These are phyloP conservation scores for Colletotrichum eleusines DNA, from an alignment of 2,329 filamentous ascomycete species.

Conservation along the genomic window DNA sequence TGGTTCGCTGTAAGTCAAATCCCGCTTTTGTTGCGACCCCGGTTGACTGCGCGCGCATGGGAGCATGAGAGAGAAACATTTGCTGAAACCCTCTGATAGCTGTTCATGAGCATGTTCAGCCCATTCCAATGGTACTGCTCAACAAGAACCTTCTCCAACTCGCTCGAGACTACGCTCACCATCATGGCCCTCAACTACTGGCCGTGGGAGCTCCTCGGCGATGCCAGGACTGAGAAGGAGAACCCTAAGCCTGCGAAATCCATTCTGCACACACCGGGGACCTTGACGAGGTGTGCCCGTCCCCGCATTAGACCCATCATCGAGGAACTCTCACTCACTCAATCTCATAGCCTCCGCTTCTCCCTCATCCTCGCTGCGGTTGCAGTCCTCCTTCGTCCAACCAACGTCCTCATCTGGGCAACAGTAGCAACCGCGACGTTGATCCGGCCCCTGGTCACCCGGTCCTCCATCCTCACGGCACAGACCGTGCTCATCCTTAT, in stretches of 20 bases:
- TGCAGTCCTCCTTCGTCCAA: slow-evolving; percentile 89
- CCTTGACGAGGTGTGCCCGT: slow-evolving; percentile 47
- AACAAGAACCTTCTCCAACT: slow-evolving; percentile 94
- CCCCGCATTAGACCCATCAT: no score
- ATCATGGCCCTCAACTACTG: slow-evolving; percentile 82
- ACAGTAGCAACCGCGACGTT: slow-evolving; percentile 67
- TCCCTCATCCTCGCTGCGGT: slow-evolving; percentile 82
- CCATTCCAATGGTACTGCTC: slow-evolving; percentile 99
- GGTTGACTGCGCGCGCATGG: background rate
- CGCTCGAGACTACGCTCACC: slow-evolving; percentile 89
- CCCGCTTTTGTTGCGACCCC: slow-evolving; percentile 35
- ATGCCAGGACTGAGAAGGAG: slow-evolving; percentile 54
- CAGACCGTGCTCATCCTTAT: slow-evolving; percentile 65
- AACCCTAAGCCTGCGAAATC: slow-evolving; percentile 52
- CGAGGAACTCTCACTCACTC: slow-evolving; percentile 29
- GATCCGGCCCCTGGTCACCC: slow-evolving; percentile 52
- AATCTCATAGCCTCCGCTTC: slow-evolving; percentile 55
- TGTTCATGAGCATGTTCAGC: slow-evolving; percentile 78
- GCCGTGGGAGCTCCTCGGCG: slow-evolving; percentile 81
- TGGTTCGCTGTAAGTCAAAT: slow-evolving; percentile 74
- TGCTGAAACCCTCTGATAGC: slow-evolving; percentile 56
- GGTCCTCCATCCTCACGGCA: slow-evolving; percentile 56
- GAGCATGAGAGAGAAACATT: background rate
- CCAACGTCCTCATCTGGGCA: slow-evolving; percentile 88
- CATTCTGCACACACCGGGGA: slow-evolving; percentile 46